Base-by-base conservation (phyloP, 2,329 filamentous ascomycete genomes). In the Phyllosticta citrichinensis region DNA sequence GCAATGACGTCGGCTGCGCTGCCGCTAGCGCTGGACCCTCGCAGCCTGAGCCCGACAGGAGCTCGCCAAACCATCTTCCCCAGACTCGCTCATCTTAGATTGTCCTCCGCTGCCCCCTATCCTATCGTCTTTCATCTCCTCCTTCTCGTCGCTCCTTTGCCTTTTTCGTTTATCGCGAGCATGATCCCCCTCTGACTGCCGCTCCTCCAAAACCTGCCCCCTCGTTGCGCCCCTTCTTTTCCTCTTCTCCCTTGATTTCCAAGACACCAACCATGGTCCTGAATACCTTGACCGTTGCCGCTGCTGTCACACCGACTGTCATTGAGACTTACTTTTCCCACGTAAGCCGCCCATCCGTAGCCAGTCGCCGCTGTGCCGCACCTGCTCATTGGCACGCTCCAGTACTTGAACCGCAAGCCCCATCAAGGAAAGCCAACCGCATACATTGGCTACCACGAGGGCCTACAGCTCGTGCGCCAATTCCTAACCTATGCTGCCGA, bases 381-480 rank as follows among this genome's bases (percentile, higher is more conserved):
- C 14, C 47, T 24, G 35, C 54, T 62, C 10, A 62, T 51, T 8
- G 22, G 35, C 19, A 3, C 20, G n/a, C 24, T 14, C 12, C 69
- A 94, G 88, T 97, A 94, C 74, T 79, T 96, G 63, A 88, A 96
- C 69, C 87, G 89, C 65, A 88, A 88, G 69, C 82, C 85, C 1
- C 80, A 87, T 30, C 85, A 82, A 64, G 80, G 92, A 65, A 92
- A 92, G 64, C 93, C 93, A 0, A 96, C 90, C 1, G 88, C 89
- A 1, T 90, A 96, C 72, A 85, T 99, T 61, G 92, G 91, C 58
- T 99, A 99, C 76, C 89, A 97, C 71, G 89, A 97, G 76, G 93
- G 92, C 47, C 81, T 99, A 14, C 85, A 90, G 65, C 81, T 99
- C 57, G 87, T 97, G 67, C 89, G 91, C 56, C 84, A 87, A 40